Percentiles rank a stretch among this genome's conserved stretches.
These are phyloP conservation scores for Lentinus tigrinus DNA, from an alignment of 768 basidiomycete species.

Conservation along the genomic window DNA sequence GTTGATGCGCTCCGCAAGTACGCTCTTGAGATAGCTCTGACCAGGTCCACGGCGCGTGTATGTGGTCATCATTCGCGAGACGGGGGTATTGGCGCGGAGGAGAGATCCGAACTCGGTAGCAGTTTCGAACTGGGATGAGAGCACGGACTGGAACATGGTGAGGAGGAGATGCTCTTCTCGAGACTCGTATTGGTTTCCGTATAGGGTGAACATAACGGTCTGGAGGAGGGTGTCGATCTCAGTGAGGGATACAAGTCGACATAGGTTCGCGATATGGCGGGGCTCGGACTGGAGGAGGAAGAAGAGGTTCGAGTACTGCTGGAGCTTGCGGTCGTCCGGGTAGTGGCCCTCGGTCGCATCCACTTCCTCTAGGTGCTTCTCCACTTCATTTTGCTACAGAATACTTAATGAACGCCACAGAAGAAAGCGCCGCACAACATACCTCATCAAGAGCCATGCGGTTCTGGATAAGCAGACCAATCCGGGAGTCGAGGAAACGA, in stretches of 20 bases:
- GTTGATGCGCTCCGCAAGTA: constrained; percentile 97
- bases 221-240: constrained; percentile 99
- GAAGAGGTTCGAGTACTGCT: constrained; percentile 98
- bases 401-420: constrained; percentile 16
- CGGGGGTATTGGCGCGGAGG: constrained; percentile 96
- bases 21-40: constrained; percentile 96
- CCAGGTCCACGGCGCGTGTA: constrained; percentile 98
- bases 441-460: constrained; percentile 96
- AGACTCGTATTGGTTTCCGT: constrained; percentile 90
- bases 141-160: constrained; percentile 99
- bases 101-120: constrained; percentile 99
- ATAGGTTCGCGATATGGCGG: constrained; percentile 93
- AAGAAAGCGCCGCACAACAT: not conserved
- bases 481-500: constrained; percentile 94
- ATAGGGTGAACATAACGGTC: constrained; percentile 99
- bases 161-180: constrained; percentile 96
- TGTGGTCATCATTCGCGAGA: constrained; percentile 99
- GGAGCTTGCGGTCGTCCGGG: constrained; percentile 90
- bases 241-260: constrained; percentile 90
- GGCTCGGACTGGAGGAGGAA: constrained; percentile 98
- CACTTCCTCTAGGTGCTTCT: constrained; percentile 92
- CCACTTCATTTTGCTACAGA: constrained; percentile 87
- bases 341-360: constrained; percentile 90
- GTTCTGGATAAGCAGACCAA: constrained; percentile 97
- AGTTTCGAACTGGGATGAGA: constrained; percentile 98